Conservation (phyloP, 148 eudicot genomes). For the Silene latifolia region DNA sequence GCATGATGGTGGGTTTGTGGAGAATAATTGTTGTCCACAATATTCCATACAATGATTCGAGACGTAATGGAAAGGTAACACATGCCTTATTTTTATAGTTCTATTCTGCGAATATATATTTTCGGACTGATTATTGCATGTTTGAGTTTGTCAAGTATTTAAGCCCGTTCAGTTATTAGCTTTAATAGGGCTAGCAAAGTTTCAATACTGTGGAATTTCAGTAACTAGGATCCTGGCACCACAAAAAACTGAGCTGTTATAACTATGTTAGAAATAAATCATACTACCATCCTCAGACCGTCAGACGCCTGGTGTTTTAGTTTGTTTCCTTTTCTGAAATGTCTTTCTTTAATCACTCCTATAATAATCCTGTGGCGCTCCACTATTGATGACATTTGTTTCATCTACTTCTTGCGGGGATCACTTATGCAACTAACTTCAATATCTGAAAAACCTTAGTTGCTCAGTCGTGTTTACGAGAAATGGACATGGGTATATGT, state of each 20-base stretch:
- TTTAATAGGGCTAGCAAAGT: too few relatives aligned
- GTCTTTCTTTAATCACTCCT: not conserved
- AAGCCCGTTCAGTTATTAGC: not conserved
- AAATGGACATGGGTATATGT: too few relatives aligned
- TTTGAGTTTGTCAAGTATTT: not conserved
- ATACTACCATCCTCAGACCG: too few relatives aligned
- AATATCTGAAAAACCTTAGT: not conserved
- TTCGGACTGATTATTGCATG: not conserved
- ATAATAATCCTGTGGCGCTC: not conserved
- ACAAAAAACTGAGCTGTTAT: too few relatives aligned
- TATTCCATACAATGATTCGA: constrained; percentile 67
- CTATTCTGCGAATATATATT: not conserved
- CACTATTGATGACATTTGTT: not conserved
- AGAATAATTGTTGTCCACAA: constrained; percentile 75
- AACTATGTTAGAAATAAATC: too few relatives aligned
- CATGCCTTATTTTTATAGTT: not conserved
- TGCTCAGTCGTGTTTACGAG: too few relatives aligned
- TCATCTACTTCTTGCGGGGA: not conserved
- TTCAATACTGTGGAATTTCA: too few relatives aligned
- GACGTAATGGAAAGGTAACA: constrained; percentile 85
- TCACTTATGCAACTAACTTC: not conserved
- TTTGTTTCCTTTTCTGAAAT: not conserved
- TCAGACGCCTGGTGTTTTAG: too few relatives aligned
- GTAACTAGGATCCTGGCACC: too few relatives aligned
- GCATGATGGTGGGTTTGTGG: constrained; percentile 73